Evolutionary conservation across 2,329 filamentous ascomycete species (phyloP).

Genomic region (Metarhizium sp.): DNA sequence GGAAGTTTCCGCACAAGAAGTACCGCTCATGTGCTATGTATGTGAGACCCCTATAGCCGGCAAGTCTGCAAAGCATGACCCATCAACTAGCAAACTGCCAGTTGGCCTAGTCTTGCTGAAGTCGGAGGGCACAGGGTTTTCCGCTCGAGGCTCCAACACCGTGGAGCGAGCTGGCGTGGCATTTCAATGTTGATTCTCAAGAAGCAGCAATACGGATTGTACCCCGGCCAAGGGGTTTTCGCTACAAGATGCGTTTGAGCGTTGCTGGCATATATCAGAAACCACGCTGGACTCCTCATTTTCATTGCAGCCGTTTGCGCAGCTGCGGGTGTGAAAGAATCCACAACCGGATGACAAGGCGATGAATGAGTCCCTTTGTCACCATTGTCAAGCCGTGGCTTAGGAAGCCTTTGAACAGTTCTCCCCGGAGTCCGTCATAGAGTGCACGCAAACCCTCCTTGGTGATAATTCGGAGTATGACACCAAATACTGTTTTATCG

Average conservation of each 20-base stretch:
- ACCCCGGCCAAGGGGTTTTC: not conserved
- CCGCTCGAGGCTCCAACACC: constrained; percentile 72
- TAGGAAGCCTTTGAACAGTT: constrained; percentile 76
- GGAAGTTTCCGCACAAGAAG: constrained; percentile 33
- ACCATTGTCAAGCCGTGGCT: constrained; percentile 82
- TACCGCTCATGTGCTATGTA: constrained; percentile 60
- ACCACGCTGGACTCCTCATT: not conserved
- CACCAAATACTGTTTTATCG: constrained; percentile 49
- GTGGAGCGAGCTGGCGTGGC: constrained; percentile 71
- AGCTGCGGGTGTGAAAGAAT: constrained; percentile 36
- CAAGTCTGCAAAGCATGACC: constrained; percentile 29
- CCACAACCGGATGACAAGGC: constrained; percentile 62
- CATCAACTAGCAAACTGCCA: constrained; percentile 45
- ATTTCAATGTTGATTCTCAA: constrained; percentile 61
- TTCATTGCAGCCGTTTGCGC: constrained; percentile 10
- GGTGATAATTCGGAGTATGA: constrained; percentile 47
- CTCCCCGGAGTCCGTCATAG: constrained; percentile 67
- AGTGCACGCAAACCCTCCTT: constrained; percentile 59
- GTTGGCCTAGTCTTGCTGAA: constrained; percentile 70
- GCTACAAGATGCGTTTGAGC: not conserved
- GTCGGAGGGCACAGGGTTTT: constrained; percentile 87
- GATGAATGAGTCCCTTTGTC: constrained; percentile 70
- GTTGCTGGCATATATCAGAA: not conserved
- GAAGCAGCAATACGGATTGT: not conserved
- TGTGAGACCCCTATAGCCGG: constrained; percentile 70